A percentile compares a stretch with the other conserved stretches of the same genome.
Conservation (phyloP, 2,329 filamentous ascomycete genomes). For the Ilyonectria destructans region DNA sequence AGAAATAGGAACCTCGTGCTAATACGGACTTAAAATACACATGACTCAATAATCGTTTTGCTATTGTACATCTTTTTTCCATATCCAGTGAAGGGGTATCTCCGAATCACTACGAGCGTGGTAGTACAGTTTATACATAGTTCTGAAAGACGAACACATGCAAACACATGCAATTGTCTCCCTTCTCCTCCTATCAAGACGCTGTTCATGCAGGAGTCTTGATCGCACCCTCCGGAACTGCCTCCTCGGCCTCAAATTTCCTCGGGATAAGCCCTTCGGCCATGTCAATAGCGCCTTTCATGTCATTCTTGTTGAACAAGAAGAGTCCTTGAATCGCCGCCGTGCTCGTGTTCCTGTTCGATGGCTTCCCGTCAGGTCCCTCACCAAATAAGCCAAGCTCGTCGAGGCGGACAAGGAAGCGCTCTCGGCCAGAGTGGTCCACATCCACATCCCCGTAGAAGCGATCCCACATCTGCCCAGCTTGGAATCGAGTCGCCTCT, state of each 20-base stretch:
- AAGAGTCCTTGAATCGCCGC: constrained; percentile 96
- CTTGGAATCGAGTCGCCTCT: constrained; percentile 89
- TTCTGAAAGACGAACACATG: constrained; percentile 33
- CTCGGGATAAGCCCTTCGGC: constrained; percentile 77
- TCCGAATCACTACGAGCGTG: constrained; percentile 19
- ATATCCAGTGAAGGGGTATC: constrained; percentile 32
- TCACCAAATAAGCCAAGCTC: constrained; percentile 80
- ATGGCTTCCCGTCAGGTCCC: constrained; percentile 63
- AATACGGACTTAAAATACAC: neutral
- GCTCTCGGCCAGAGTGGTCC: constrained; percentile 73
- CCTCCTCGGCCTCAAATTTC: constrained; percentile 67
- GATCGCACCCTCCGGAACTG: constrained; percentile 56
- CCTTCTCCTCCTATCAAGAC: constrained; percentile 9
- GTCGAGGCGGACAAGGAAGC: constrained; percentile 81
- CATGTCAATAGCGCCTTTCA: constrained; percentile 88
- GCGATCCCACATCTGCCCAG: constrained; percentile 90
- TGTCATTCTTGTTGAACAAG: constrained; percentile 93
- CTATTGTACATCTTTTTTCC: constrained; percentile 25
- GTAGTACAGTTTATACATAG: constrained; percentile 27
- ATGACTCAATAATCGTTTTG: neutral
- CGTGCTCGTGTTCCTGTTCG: constrained; percentile 79
- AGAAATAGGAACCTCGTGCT: no score
- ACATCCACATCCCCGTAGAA: constrained; percentile 90
- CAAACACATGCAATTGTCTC: neutral
- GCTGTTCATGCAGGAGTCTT: constrained; percentile 57